These are phyloP conservation scores for Gossypium mustelinum DNA, from an alignment of 345 rosid genomes.

Conservation along the genomic window DNA sequence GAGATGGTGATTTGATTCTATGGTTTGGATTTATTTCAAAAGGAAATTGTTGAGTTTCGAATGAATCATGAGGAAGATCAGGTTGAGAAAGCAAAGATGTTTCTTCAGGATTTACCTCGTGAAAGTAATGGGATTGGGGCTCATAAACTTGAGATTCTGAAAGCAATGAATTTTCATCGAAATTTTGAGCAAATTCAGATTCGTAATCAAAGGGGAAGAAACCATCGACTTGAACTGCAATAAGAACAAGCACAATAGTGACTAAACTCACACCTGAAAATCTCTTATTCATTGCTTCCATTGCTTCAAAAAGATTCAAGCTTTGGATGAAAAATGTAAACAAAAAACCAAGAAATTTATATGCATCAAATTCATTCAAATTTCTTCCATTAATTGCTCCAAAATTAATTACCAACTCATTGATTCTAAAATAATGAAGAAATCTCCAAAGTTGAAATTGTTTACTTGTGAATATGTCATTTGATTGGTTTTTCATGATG, in stretches of 20 bases:
- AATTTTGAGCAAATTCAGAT: not conserved
- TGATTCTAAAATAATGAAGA: not conserved
- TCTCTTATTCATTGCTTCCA: not conserved
- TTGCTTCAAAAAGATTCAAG: not conserved
- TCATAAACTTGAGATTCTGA: not conserved
- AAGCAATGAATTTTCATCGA: not conserved
- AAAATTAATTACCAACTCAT: not conserved
- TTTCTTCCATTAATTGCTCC: not conserved
- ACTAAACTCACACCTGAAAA: not conserved
- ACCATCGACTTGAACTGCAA: not conserved
- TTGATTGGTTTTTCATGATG: too few relatives aligned
- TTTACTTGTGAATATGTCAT: too few relatives aligned
- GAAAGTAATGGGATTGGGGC: not conserved
- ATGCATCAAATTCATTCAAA: not conserved
- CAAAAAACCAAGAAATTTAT: not conserved
- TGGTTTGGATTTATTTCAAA: not conserved
- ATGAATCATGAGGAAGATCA: not conserved
- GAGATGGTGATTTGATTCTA: not conserved
- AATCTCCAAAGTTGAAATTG: not conserved
- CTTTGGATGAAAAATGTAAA: not conserved
- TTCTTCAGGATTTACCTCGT: not conserved
- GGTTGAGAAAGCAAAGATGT: not conserved
- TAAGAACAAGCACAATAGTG: not conserved
- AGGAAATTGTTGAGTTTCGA: not conserved
- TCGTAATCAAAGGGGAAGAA: not conserved